phyloP scores from a whole-genome alignment of 2,329 filamentous ascomycete genomes.

The Endothia cerciana region DNA sequence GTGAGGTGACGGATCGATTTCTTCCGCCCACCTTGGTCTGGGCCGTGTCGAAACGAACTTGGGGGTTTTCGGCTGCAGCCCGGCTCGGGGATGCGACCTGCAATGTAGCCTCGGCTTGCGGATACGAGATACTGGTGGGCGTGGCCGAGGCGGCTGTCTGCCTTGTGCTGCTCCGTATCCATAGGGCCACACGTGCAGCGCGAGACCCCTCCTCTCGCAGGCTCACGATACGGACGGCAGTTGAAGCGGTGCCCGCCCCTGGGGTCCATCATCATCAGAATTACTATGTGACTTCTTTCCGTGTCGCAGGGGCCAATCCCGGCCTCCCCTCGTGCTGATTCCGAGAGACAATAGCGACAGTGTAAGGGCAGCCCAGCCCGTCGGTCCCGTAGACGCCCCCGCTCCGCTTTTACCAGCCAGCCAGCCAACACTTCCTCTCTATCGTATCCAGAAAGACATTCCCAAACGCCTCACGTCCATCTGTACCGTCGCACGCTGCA shows the following conservation, averaged over 20 bases:
- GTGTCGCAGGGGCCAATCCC: background rate
- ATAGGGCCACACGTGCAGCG: background rate
- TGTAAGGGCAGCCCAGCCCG: background rate
- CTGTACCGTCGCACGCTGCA: conserved; percentile 34
- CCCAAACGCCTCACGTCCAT: background rate
- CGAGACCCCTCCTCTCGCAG: too few species aligned
- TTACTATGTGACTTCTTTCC: background rate
- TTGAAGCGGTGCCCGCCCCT: too few species aligned
- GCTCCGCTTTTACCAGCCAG: background rate
- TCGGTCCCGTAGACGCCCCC: conserved; percentile 1
- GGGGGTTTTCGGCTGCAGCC: background rate
- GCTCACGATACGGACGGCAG: too few species aligned
- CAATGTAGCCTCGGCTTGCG: background rate
- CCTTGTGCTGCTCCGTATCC: background rate
- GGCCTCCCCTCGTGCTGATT: background rate
- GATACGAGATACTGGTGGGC: background rate
- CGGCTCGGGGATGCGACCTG: background rate
- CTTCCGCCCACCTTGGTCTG: background rate
- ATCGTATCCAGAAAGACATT: background rate
- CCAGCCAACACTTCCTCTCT: background rate
- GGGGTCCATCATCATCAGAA: background rate
- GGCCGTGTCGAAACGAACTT: background rate
- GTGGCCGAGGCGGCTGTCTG: background rate
- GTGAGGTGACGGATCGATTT: background rate
- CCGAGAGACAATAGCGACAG: background rate